Evolutionary conservation across 257 asterid species (phyloP), one percentile per base, ranked within the genome.

Genomic region (Knoxia roxburghii): DNA sequence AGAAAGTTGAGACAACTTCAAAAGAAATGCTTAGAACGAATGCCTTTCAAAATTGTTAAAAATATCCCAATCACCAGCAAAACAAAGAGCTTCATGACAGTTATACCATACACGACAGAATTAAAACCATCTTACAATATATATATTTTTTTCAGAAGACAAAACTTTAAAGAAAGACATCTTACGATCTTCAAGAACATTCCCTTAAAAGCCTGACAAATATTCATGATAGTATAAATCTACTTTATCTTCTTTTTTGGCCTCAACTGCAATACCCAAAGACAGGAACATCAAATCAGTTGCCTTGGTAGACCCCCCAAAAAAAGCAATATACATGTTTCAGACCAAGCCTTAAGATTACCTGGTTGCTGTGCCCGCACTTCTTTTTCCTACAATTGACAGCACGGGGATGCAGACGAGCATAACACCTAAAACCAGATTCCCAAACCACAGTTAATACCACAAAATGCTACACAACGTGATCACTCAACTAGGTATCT

Each of bases 381-480:
- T 90, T 90, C 88, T 90, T 91, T 33, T 91, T 88, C 72, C 97
- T 78, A 85, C 97, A 91, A 84, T 91, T 91, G 45, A 88, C 97
- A 30, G 96, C 97, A 32, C 91, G 86, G 7, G 96, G 93, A 63
- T 91, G 96, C 43, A 91, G 39, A 30, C 96, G 95, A 37, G 97
- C 95, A 75, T 91, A 91, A 66, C 96, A 89, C 56, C 96, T 87
- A 68, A 6, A 64, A 62, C 52, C 18, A 74, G 15, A 64, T 3
- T 15, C 41, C 41, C 4, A 2, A 7, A 41, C 15, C 35, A 30
- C 1, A 40, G 20, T 32, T 23, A 9, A 17, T 2, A 17, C 21
- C 9, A 54, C 32, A 49, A 20, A 68, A 23, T 11, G 2, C 32
- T 11, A 13, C 8, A 45, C 45, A 29, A 51, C 57, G 29, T 5